These are phyloP conservation scores for Conticribra weissflogii DNA, from an alignment of 108 stramenopile species.

Conservation along the genomic window DNA sequence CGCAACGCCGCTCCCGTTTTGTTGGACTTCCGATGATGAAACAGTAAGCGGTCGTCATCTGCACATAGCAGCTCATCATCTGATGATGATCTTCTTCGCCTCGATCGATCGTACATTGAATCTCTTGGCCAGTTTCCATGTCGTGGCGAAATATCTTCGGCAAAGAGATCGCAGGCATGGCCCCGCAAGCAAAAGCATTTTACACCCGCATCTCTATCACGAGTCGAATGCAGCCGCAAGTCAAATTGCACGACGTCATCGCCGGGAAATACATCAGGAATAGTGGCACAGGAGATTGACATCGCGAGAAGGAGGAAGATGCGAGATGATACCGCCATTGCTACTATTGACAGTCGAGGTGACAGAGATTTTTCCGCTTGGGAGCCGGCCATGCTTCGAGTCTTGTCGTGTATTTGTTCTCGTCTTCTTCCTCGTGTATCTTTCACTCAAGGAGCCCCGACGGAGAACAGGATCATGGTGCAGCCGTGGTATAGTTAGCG, in stretches of 20 bases:
- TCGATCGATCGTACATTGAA: not conserved
- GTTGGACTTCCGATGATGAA: not conserved
- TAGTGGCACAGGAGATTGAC: slow-evolving; percentile 51
- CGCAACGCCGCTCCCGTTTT: not conserved
- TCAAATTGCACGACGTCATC: slow-evolving; percentile 59
- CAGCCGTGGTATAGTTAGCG: too few relatives aligned
- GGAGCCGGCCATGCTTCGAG: too few relatives aligned
- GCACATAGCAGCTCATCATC: slow-evolving; percentile 13
- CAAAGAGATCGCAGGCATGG: slow-evolving; percentile 53
- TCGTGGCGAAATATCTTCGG: too few relatives aligned
- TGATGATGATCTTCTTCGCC: not conserved
- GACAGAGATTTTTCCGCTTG: too few relatives aligned
- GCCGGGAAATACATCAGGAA: slow-evolving; percentile 50
- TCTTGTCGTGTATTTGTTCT: too few relatives aligned
- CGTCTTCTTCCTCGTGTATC: too few relatives aligned
- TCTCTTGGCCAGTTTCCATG: too few relatives aligned
- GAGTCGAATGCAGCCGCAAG: slow-evolving; percentile 37
- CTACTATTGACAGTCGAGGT: not conserved
- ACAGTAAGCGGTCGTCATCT: slow-evolving; percentile 1
- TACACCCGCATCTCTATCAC: not conserved
- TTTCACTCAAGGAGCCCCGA: too few relatives aligned
- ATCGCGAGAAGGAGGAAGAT: slow-evolving; percentile 55
- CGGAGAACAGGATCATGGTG: too few relatives aligned
- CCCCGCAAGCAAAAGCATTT: slow-evolving; percentile 64
- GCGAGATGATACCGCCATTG: slow-evolving; percentile 16